Base-by-base conservation (phyloP, 805 yeast genomes). In the Candida caryicola region DNA sequence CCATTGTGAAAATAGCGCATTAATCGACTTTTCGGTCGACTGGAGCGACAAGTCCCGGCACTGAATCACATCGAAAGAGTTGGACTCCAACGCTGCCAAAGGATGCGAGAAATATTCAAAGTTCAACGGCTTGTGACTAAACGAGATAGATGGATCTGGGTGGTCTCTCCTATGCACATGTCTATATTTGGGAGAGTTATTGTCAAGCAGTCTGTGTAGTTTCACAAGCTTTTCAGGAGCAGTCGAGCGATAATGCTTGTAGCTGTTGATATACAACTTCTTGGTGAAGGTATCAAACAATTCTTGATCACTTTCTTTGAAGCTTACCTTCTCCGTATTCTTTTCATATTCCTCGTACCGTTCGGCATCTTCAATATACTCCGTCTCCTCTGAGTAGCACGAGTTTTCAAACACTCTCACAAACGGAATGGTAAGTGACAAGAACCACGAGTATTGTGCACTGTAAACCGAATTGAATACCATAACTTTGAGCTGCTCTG, bases 371-470 rank as follows among this genome's bases (percentile, higher is more conserved):
- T 37, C 42, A 14, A 57, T 39, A 4, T 49, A 31, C 2, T 48
- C 37, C 3, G 43, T 25, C 31, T 51, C 45, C 40, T 69, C 73
- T 12, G 56, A 43, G 32, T 56, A 54, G 2, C 58, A 43, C 39
- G 57, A 61, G 37, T 55, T 43, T 41, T 69, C 74, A 32, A 62
- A 40, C 3, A 69, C 56, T 23, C 63, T 45, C 4, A 64, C 50
- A 46, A 66, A 69, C 5, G 74, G 74, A 2, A 52, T 40, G 2
- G 66, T 57, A 1, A 62, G 39, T 1, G 71, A 59, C 33, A 67
- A 43, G 37, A 54, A 62, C 74, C 73, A 68, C 2, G 64, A 48
- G 44, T 60, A 64, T 40, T 62, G 64, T 7, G 57, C 47, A 40
- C 69, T 62, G 45, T 51, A 62, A 33, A 48, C 48, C 2, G 59